Base-by-base conservation (phyloP, 2,329 filamentous ascomycete genomes). In the Neopestalotiopsis rosae region DNA sequence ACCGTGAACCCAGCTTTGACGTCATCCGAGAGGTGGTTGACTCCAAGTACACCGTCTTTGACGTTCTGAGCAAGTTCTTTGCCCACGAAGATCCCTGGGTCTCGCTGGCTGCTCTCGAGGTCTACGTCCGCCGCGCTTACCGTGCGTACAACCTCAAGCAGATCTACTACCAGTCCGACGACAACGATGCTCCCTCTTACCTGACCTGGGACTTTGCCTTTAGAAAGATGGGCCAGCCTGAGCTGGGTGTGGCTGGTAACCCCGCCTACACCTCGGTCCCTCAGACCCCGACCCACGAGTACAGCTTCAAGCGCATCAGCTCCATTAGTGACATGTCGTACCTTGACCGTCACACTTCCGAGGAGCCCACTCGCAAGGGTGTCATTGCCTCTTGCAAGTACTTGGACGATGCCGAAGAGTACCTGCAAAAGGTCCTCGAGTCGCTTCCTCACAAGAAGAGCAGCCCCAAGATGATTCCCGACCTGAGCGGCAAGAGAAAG, bases 271-370 rank as follows among this genome's bases (percentile, higher is more conserved):
- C 95, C 40, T 97, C 94, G 10, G 92, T 93, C 4, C 94, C 94
- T n/a, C 90, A 90, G 61, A 95, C 93, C 1, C 93, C 93, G 14
- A 87, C 86, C 30, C 80, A 86, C 71, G 88, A 90, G 69, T 85
- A 86, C 73, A 81, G 83, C 71, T 92, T 95, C 81, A 93, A 94
- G 84, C 91, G 95, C 75, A 92, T 98, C 77, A 91, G 93, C 84
- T 98, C 96, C 67, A 96, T 99, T 81, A 97, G 94, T 80, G 96
- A 99, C 79, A 94, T 99, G 92, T 94, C 94, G 17, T 97, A 97
- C 81, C 85, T 98, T 70, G 87, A 90, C 70, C 89, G 89, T 72
- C 91, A 92, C 78, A 88, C 89, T 66, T 89, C 92, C 57, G 86
- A 90, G 56, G 95, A 98, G 82, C 93, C 93, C 42, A 90, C 88